These are phyloP conservation scores for Fulvia fulva DNA, from an alignment of 2,329 filamentous ascomycete species.

Conservation along the genomic window DNA sequence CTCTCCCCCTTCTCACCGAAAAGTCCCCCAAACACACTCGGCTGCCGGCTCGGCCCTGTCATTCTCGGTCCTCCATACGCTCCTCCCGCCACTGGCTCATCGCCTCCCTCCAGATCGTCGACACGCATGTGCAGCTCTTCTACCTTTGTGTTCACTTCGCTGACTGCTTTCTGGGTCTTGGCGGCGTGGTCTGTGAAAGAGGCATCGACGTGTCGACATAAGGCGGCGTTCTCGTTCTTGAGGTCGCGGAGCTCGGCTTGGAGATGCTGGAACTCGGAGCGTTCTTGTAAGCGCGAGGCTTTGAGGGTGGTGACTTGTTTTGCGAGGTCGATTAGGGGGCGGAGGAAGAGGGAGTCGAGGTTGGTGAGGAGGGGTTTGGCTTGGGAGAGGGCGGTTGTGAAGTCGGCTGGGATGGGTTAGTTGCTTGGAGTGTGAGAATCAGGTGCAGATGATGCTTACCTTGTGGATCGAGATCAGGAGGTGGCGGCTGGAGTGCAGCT, in stretches of 20 bases:
- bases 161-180: not conserved
- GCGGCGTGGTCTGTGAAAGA: not conserved
- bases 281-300: not conserved
- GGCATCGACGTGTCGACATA: not conserved
- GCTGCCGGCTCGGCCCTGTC: not conserved
- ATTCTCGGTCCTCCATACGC: slow-evolving; percentile 1
- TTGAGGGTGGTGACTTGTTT: not conserved
- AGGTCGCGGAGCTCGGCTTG: not conserved
- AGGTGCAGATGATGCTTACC: not conserved
- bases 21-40: not conserved
- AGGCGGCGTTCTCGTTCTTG: not conserved
- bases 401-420: not conserved
- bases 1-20: not conserved
- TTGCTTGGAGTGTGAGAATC: not conserved
- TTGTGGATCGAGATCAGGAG: not conserved
- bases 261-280: not conserved
- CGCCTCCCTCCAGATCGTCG: not conserved
- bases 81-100: not conserved
- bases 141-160: not conserved
- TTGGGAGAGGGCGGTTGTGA: not conserved
- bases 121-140: not conserved
- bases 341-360: not conserved
- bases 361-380: not conserved
- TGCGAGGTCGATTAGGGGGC: not conserved
- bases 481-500: not conserved